These are phyloP conservation scores for Corynascus novoguineensis DNA, from an alignment of 495 filamentous ascomycete species.

Conservation along the genomic window DNA sequence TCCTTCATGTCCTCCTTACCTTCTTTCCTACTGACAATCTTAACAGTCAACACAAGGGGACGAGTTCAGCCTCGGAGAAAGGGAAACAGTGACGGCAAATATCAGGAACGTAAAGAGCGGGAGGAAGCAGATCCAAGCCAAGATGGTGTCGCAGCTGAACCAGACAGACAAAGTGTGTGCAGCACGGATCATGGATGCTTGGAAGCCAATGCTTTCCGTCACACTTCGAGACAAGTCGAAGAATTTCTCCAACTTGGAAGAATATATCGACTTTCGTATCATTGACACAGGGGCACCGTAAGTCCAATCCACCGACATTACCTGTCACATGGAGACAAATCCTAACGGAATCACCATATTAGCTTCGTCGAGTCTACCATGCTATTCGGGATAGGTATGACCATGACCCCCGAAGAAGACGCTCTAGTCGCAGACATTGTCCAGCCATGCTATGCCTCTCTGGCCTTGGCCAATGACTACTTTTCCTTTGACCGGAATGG, in stretches of 20 bases:
- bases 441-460: neutral
- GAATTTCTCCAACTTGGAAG: neutral
- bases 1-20: neutral
- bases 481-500: neutral
- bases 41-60: neutral
- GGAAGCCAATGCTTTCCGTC: neutral
- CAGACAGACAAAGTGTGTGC: conserved; percentile 1
- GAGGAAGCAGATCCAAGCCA: conserved; percentile 12
- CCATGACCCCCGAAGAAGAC: neutral
- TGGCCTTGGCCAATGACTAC: neutral
- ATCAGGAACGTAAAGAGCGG: neutral
- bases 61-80: conserved; percentile 6
- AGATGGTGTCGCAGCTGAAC: conserved; percentile 4
- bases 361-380: neutral
- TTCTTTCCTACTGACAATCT: neutral
- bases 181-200: neutral
- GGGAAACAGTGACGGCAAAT: neutral
- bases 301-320: neutral
- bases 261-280: neutral
- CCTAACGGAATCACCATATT: neutral
- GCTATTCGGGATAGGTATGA: neutral
- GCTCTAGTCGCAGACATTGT: neutral
- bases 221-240: neutral
- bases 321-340: too few species aligned
- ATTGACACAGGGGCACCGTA: neutral